Evolutionary conservation across 345 rosid species (phyloP).

Genomic region (Sisymbrium altissimum): DNA sequence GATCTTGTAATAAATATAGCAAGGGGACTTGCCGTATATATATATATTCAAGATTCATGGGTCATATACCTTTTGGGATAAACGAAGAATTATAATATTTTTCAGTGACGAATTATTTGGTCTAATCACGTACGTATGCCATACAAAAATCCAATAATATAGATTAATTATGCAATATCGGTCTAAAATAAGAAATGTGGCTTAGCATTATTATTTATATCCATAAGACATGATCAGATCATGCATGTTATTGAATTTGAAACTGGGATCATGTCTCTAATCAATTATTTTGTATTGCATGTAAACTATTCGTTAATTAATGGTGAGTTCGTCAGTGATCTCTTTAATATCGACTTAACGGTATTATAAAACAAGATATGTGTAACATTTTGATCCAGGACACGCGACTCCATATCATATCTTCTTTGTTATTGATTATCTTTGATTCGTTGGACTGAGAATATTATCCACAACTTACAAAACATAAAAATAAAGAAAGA

Average conservation of each 20-base stretch:
- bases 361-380: background rate
- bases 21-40: background rate
- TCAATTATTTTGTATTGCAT: background rate
- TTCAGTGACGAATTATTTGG: background rate
- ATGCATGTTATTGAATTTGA: background rate
- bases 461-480: no score
- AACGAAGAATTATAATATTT: conserved; percentile 14
- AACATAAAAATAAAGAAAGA: no score
- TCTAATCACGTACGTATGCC: conserved; percentile 27
- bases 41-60: conserved; percentile 9
- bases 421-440: no score
- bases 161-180: background rate
- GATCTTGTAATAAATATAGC: background rate
- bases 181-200: background rate
- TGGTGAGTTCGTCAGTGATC: background rate
- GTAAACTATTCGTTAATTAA: background rate
- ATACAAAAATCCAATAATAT: conserved; percentile 1
- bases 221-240: conserved; percentile 11
- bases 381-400: no score
- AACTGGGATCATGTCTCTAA: conserved; percentile 1
- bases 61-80: conserved; percentile 33
- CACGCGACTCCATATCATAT: no score
- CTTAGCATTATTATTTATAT: background rate
- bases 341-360: background rate
- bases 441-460: no score